Conservation (phyloP, 2,329 filamentous ascomycete species). For the Cytospora paraplurivora region DNA sequence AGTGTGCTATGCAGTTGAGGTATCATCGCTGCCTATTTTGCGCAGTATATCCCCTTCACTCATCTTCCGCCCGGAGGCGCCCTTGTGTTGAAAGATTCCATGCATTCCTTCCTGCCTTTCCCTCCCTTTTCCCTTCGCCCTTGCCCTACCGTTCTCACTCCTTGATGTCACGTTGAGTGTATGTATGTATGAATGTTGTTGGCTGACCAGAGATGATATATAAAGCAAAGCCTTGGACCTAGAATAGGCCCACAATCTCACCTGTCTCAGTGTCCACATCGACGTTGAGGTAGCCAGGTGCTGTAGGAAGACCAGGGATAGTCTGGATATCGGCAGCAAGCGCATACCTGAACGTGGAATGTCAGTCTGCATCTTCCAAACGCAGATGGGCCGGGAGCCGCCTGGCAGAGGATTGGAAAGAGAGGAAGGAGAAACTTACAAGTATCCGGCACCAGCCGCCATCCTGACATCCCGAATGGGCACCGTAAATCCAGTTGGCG, state of each 20-base stretch:
- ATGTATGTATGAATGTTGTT: background rate
- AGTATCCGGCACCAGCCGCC: slow-evolving; percentile 90
- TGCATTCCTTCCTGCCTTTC: slow-evolving; percentile 8
- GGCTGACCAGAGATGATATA: background rate
- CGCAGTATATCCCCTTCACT: background rate
- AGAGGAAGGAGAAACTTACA: slow-evolving; percentile 57
- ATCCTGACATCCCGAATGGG: slow-evolving; percentile 93
- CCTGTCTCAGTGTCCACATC: slow-evolving; percentile 82
- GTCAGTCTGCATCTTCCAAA: slow-evolving; percentile 38
- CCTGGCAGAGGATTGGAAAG: background rate
- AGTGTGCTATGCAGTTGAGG: slow-evolving; percentile 21
- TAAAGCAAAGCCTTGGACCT: slow-evolving; percentile 37
- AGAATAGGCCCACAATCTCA: slow-evolving; percentile 88
- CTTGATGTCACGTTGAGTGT: slow-evolving; percentile 15
- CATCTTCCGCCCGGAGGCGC: slow-evolving; percentile 8
- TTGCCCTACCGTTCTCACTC: background rate
- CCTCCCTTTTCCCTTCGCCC: background rate
- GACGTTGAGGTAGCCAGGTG: slow-evolving; percentile 93
- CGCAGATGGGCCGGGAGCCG: background rate
- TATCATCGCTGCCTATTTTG: slow-evolving; percentile 18
- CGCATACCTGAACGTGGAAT: slow-evolving; percentile 65
- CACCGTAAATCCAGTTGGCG: slow-evolving; percentile 89
- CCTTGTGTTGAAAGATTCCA: slow-evolving; percentile 28
- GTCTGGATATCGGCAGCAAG: slow-evolving; percentile 97
- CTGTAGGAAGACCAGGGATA: slow-evolving; percentile 92